Base-by-base conservation (phyloP, 2,329 filamentous ascomycete genomes). In the Ceratocystis colombiana region DNA sequence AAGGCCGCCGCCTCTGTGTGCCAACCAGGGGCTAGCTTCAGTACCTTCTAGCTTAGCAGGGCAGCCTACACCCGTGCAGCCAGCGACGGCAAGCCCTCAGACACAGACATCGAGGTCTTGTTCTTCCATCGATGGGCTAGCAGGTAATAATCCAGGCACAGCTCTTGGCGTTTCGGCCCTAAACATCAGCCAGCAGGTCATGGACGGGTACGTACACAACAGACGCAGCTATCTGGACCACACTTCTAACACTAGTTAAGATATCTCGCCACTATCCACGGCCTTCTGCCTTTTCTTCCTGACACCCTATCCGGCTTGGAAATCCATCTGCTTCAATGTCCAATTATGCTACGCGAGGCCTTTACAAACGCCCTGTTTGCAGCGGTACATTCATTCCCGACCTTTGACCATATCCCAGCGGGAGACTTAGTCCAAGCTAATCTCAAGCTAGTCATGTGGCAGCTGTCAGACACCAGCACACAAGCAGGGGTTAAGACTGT, bases 251-350 rank as follows among this genome's bases (percentile, higher is more conserved):
- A 17, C 8, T 41, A 28, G 15, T 30, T 33, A 28, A 63, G 61
- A 15, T 63, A 63, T 17, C 80, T 88, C 64, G 78, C 78, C 3
- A 76, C 82, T 15, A 82, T 90, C 22, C 87, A 90, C 70, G 83
- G 84, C 15, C 82, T 82, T 2, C 85, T 88, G 67, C 87, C 87
- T 0, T 77, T 90, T 57, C 77, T 90, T 12, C 81, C 86, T 1
- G 78, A 78, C 64, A 83, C 76, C 65, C 85, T 82, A 70, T 74
- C 76, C 15, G 78, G 79, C n/a, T 73, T 88, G 8, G 80, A 83
- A 66, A 77, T 78, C 7, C 77, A 84, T 22, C 74, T 90, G 22
- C 76, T 77, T 2, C 79, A 81, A 59, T 85, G 84, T 69, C 81
- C 84, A 0, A 71, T 77, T 1, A 73, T 78, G 2, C 77, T 89